phyloP scores from a whole-genome alignment of 2,329 filamentous ascomycete species.

The Sarocladiaceae sp. region DNA sequence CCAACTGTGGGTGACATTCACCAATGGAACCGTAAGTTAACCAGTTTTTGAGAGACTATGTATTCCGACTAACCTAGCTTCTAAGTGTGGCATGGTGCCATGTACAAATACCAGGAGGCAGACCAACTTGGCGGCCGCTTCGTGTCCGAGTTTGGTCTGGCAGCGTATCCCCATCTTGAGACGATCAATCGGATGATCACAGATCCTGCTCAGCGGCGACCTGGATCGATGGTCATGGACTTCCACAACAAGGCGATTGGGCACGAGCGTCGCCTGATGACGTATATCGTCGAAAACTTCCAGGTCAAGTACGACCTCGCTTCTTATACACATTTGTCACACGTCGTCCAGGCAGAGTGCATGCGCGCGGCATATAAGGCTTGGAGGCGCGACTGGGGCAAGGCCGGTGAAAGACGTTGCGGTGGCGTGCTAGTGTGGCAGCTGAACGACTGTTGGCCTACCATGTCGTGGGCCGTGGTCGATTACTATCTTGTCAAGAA shows the following conservation, averaged over 20 bases:
- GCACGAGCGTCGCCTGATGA: conserved; percentile 66
- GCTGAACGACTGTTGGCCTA: conserved; percentile 65
- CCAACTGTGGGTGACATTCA: conserved; percentile 71
- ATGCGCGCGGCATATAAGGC: conserved; percentile 44
- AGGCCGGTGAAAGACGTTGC: conserved; percentile 49
- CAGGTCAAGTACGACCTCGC: conserved; percentile 49
- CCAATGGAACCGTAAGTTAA: conserved; percentile 51
- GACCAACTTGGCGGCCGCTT: conserved; percentile 66
- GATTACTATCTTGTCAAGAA: conserved; percentile 60
- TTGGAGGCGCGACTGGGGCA: conserved; percentile 59
- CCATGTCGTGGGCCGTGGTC: conserved; percentile 58
- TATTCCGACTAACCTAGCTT: not conserved
- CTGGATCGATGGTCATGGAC: conserved; percentile 67
- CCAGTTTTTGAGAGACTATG: not conserved
- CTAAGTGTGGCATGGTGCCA: conserved; percentile 62
- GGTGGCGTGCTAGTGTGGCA: conserved; percentile 63
- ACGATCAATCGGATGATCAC: conserved; percentile 63
- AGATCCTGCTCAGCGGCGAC: conserved; percentile 42
- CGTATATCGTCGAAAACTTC: conserved; percentile 73
- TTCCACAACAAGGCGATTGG: conserved; percentile 81
- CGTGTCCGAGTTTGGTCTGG: conserved; percentile 79
- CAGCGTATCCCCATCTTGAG: conserved; percentile 57
- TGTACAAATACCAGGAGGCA: conserved; percentile 71
- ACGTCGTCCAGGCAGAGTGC: conserved; percentile 47
- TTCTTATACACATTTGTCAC: conserved; percentile 69